These are phyloP conservation scores for Skeletonema costatum DNA, from an alignment of 108 stramenopile species.

Conservation along the genomic window DNA sequence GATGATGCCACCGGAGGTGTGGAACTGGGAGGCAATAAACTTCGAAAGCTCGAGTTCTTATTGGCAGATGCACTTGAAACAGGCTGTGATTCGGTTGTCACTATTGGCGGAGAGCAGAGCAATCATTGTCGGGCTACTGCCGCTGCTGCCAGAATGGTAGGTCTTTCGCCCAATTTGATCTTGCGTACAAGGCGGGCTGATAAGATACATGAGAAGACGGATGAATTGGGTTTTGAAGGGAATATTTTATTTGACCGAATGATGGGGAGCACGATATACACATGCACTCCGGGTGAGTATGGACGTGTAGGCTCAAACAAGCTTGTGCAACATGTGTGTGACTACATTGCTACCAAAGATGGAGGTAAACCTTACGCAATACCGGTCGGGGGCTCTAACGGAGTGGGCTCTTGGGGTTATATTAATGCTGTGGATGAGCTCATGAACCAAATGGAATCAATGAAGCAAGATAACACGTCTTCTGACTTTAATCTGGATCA, in stretches of 20 bases:
- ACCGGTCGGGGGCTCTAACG: conserved; percentile 90
- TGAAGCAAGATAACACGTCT: conserved; percentile 7
- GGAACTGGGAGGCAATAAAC: conserved; percentile 90
- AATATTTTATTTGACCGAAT: conserved; percentile 86
- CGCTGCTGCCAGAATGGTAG: conserved; percentile 77
- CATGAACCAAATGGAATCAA: conserved; percentile 39
- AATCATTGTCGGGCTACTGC: conserved; percentile 94
- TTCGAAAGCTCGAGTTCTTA: conserved; percentile 91
- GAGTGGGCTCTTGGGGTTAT: conserved; percentile 87
- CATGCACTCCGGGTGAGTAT: conserved; percentile 89
- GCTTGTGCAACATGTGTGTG: conserved; percentile 59
- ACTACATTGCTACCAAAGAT: conserved; percentile 32
- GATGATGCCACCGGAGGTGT: conserved; percentile 88
- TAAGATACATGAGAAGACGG: conserved; percentile 34
- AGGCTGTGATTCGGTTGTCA: conserved; percentile 69
- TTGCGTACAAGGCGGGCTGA: conserved; percentile 67
- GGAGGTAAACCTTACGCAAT: conserved; percentile 69
- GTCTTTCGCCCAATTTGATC: conserved; percentile 81
- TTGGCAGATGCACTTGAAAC: conserved; percentile 77
- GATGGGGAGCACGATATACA: conserved; percentile 75
- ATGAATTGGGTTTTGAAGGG: conserved; percentile 63
- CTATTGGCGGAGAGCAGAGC: conserved; percentile 90
- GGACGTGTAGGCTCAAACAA: conserved; percentile 69
- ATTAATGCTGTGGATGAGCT: conserved; percentile 83
- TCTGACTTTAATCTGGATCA: conserved; percentile 63